Conservation (phyloP, 2,329 filamentous ascomycete genomes). For the Fusarium longipes region DNA sequence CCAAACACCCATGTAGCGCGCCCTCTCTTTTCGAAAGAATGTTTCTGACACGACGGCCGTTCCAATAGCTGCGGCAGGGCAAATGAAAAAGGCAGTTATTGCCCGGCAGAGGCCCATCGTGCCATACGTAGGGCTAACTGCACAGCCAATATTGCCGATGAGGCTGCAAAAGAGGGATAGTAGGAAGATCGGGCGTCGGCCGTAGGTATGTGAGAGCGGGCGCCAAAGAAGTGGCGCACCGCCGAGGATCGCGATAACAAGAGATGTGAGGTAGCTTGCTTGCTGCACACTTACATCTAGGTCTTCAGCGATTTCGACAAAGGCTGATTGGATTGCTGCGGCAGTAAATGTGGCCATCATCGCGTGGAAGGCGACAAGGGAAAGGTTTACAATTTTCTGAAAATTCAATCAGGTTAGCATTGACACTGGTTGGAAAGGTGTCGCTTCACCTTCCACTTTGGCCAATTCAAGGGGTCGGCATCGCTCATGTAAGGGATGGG, state of each 20-base stretch:
- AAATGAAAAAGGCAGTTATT: neutral
- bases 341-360: neutral
- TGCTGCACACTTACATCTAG: neutral
- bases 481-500: neutral
- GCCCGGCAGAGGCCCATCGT: neutral
- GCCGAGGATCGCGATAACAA: neutral
- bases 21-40: neutral
- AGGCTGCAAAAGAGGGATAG: neutral
- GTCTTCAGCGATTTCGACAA: neutral
- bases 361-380: neutral
- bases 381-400: neutral
- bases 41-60: neutral
- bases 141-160: neutral
- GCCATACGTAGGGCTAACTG: neutral
- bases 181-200: neutral
- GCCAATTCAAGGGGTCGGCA: neutral
- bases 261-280: neutral
- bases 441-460: neutral
- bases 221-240: neutral
- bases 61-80: neutral
- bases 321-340: neutral
- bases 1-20: neutral
- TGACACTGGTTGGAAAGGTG: neutral
- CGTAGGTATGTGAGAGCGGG: neutral
- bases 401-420: neutral